Percentiles rank a stretch among this genome's conserved stretches.
Evolutionary conservation across 805 yeast genomes (phyloP).

Genomic region (Saccharomycopsis selenospora): DNA sequence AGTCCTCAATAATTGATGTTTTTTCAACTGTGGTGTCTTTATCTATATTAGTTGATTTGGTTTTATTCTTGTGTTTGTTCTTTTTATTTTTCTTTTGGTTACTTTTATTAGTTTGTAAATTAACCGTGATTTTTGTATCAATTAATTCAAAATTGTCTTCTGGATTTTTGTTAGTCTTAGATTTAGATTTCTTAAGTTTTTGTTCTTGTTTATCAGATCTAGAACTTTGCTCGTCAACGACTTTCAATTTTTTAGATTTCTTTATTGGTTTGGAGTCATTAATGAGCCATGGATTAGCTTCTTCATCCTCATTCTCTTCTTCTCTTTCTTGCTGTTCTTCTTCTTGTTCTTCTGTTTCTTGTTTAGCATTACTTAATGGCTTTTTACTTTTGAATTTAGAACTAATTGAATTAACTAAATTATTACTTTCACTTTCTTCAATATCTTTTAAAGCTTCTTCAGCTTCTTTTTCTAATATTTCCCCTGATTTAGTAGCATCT

Average conservation of each 20-base stretch:
- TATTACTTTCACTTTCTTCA: conserved; percentile 43
- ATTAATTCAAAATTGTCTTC: conserved; percentile 23
- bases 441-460: conserved; percentile 37
- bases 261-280: conserved; percentile 26
- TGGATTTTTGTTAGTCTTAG: conserved; percentile 22
- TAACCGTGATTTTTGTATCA: conserved; percentile 24
- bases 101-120: not conserved
- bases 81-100: conserved; percentile 21
- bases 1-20: conserved; percentile 24
- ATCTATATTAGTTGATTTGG: conserved; percentile 33
- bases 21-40: conserved; percentile 40
- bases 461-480: conserved; percentile 32
- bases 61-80: conserved; percentile 30
- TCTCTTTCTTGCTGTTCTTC: conserved; percentile 20
- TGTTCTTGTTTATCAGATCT: conserved; percentile 41
- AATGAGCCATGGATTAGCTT: conserved; percentile 46
- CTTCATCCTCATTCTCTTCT: conserved; percentile 24
- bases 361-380: conserved; percentile 10
- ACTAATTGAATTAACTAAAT: conserved; percentile 36
- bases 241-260: conserved; percentile 39
- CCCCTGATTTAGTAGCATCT: conserved; percentile 30
- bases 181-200: conserved; percentile 33
- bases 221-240: conserved; percentile 45
- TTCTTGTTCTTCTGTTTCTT: conserved; percentile 5
- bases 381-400: conserved; percentile 22